A percentile compares a stretch with the other conserved stretches of the same genome.
Conservation (phyloP, 129 eudicot genomes). For the Glebionis coronaria region DNA sequence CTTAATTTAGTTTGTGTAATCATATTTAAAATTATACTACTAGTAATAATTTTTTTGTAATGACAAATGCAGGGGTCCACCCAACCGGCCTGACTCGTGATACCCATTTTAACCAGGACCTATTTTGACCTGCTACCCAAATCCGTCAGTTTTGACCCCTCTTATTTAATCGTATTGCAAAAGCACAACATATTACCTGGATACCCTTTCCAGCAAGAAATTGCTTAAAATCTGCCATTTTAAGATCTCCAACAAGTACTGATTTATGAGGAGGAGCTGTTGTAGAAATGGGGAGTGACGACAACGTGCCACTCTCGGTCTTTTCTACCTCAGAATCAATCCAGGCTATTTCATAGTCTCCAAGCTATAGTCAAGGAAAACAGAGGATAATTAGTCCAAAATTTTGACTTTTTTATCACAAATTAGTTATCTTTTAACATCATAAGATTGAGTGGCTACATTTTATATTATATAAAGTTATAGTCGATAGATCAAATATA, state of each 20-base stretch:
- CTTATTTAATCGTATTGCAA: conserved; percentile 8
- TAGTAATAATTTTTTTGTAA: background rate
- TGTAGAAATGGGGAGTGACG: conserved; percentile 79
- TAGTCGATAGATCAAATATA: background rate
- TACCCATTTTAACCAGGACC: background rate
- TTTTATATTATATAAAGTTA: background rate
- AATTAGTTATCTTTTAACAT: background rate
- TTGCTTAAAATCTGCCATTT: conserved; percentile 97
- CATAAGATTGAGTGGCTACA: background rate
- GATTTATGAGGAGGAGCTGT: conserved; percentile 86
- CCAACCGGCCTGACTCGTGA: background rate
- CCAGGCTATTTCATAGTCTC: conserved; percentile 98
- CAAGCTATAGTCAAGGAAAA: conserved; percentile 54
- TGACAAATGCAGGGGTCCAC: background rate
- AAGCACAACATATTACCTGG: conserved; percentile 33
- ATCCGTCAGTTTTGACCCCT: background rate
- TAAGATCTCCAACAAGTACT: conserved; percentile 92
- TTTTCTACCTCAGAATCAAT: conserved; percentile 90
- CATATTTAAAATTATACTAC: background rate
- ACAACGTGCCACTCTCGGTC: conserved; percentile 60
- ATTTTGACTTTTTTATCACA: background rate
- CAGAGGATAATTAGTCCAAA: background rate
- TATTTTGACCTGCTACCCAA: background rate
- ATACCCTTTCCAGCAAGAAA: conserved; percentile 92
- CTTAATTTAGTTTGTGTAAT: background rate